Percentiles rank a stretch among this genome's conserved stretches.
phyloP scores from a whole-genome alignment of 306 rosid genomes.

The Ziziphus jujuba region DNA sequence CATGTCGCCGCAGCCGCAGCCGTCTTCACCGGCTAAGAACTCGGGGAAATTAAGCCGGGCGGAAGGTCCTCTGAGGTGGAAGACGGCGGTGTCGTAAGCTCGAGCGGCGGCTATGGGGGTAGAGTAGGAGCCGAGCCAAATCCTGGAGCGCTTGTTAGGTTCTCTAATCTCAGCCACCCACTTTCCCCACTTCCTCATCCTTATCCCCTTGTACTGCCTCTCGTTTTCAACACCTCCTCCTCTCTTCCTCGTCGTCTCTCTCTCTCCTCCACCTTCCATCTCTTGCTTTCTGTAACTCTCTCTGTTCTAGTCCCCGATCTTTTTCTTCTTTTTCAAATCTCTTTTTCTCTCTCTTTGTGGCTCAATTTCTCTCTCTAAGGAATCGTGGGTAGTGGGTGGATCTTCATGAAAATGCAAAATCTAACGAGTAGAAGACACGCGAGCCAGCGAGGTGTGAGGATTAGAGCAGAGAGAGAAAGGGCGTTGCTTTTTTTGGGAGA shows the following conservation, averaged over 20 bases:
- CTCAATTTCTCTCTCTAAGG: not conserved
- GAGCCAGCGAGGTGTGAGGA: not conserved
- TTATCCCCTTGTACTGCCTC: constrained; percentile 90
- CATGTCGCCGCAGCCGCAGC: constrained; percentile 44
- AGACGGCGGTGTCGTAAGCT: constrained; percentile 96
- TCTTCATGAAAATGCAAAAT: constrained; percentile 31
- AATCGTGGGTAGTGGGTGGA: constrained; percentile 35
- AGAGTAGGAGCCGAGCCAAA: constrained; percentile 97
- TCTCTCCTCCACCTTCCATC: constrained; percentile 15
- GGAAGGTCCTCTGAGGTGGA: constrained; percentile 79
- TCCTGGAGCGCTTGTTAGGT: constrained; percentile 92
- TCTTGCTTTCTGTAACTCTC: constrained; percentile 4
- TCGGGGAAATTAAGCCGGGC: constrained; percentile 94
- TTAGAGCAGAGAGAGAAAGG: not conserved
- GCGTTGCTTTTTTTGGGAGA: constrained; percentile 14
- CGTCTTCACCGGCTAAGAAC: constrained; percentile 38
- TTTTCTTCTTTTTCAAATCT: not conserved
- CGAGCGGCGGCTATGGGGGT: constrained; percentile 94
- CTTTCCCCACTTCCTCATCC: constrained; percentile 99
- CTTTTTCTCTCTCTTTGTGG: not conserved
- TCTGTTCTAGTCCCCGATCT: not conserved
- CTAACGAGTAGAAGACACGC: constrained; percentile 30
- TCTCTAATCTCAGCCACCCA: constrained; percentile 99
- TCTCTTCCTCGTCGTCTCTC: constrained; percentile 33
- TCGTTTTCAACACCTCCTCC: constrained; percentile 38